These are phyloP conservation scores for Warburgia ugandensis DNA, from an alignment of 164 flowering plant genomes.

Conservation along the genomic window DNA sequence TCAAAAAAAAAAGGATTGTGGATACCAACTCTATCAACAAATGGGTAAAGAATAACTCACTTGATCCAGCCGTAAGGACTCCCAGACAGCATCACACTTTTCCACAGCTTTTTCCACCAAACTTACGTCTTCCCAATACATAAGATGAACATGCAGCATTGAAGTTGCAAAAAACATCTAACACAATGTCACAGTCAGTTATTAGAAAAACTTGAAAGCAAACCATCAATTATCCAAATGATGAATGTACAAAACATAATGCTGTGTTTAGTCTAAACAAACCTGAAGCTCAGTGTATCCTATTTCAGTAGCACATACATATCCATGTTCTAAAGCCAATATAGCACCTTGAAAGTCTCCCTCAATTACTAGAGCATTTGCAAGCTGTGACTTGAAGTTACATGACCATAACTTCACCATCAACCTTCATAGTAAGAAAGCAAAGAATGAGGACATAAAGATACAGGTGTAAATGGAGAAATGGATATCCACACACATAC, in stretches of 20 bases:
- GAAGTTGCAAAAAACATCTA: constrained; percentile 92
- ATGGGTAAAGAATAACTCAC: constrained; percentile 31
- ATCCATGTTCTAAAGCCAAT: constrained; percentile 50
- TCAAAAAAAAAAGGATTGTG: background rate
- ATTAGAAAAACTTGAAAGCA: background rate
- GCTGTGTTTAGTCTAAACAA: too few species aligned
- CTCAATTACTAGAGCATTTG: constrained; percentile 65
- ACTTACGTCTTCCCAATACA: constrained; percentile 78
- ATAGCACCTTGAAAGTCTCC: constrained; percentile 66
- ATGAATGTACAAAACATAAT: background rate
- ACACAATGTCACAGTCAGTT: background rate
- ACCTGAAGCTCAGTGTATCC: constrained; percentile 76
- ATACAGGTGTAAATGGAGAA: too few species aligned
- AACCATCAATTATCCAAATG: background rate
- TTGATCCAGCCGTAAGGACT: constrained; percentile 44
- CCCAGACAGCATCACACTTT: constrained; percentile 65
- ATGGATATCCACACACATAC: too few species aligned
- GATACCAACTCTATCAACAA: background rate
- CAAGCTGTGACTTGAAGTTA: constrained; percentile 87
- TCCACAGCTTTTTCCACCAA: constrained; percentile 50
- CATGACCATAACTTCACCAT: constrained; percentile 58
- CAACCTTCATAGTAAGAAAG: constrained; percentile 19
- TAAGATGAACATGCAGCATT: constrained; percentile 69
- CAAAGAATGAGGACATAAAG: background rate
- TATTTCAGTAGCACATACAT: constrained; percentile 46